phyloP scores from a whole-genome alignment of 208 protist genomes.

The Acanthamoeba royreba region DNA sequence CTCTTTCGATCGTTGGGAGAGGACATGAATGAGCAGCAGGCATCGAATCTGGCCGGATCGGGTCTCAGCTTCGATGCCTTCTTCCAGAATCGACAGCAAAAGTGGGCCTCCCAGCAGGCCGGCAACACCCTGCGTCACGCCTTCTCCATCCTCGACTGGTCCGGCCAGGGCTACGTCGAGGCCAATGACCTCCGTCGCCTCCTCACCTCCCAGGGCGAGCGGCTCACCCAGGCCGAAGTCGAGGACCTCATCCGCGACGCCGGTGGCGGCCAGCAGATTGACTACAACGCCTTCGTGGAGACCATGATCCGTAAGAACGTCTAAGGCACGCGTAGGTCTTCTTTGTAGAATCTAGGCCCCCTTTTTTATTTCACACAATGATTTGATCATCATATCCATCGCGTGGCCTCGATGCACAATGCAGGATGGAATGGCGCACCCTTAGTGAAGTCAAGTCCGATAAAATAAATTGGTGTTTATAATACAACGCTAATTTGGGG shows the following conservation, averaged over 20 bases:
- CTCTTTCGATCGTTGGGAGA: background rate
- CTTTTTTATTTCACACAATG: background rate
- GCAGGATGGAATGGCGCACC: no score
- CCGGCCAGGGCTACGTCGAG: background rate
- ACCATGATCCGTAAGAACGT: slow-evolving; percentile 3
- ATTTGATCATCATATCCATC: background rate
- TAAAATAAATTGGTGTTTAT: no score
- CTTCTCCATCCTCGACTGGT: background rate
- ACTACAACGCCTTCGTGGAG: slow-evolving; percentile 19
- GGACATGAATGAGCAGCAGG: slow-evolving; percentile 13
- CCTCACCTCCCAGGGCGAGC: background rate
- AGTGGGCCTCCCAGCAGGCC: background rate
- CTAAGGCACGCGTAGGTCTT: background rate
- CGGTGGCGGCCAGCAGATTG: background rate
- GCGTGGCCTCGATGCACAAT: no score
- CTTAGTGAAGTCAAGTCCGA: no score
- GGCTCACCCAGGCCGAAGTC: background rate
- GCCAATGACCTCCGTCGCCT: background rate
- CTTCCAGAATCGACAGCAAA: background rate
- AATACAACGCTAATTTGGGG: no score
- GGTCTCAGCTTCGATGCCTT: background rate
- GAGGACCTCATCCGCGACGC: slow-evolving; percentile 26
- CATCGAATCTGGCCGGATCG: background rate
- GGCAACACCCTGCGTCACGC: background rate
- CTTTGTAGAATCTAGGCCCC: background rate